Conservation (phyloP, 257 asterid species). For the Echium plantagineum region DNA sequence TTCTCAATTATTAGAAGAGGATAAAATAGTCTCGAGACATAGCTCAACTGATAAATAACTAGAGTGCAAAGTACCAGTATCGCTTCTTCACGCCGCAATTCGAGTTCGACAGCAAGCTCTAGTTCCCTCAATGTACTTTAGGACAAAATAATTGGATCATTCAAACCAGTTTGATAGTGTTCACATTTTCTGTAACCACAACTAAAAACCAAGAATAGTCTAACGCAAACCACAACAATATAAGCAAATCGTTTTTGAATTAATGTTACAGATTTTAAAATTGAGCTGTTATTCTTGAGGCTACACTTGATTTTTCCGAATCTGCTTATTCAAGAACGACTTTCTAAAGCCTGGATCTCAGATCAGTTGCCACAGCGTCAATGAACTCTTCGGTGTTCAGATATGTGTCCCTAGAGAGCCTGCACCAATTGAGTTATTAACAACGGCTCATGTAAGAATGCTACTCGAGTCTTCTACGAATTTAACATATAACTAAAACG, state of each 20-base stretch:
- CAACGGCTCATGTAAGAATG: neutral
- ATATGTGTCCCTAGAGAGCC: slow-evolving; percentile 59
- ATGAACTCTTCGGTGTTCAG: slow-evolving; percentile 86
- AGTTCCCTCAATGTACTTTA: too few species aligned
- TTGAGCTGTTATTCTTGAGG: neutral
- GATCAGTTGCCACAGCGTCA: slow-evolving; percentile 83
- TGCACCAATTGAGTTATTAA: slow-evolving; percentile 13
- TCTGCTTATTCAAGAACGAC: neutral
- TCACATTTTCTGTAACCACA: slow-evolving; percentile 14
- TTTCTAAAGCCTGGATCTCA: slow-evolving; percentile 49
- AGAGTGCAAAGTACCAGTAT: too few species aligned
- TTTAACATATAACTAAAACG: neutral
- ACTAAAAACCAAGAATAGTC: neutral
- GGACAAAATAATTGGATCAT: too few species aligned
- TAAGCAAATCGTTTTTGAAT: neutral
- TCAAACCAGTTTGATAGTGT: neutral
- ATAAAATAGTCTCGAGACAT: too few species aligned
- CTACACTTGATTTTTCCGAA: neutral
- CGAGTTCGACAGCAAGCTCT: too few species aligned
- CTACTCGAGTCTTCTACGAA: neutral
- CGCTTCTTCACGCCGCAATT: too few species aligned
- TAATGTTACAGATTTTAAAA: neutral
- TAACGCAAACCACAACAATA: neutral
- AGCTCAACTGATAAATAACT: too few species aligned
- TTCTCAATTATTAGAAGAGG: too few species aligned